Conservation (phyloP, 306 rosid genomes). For the Acacia melanoxylon region DNA sequence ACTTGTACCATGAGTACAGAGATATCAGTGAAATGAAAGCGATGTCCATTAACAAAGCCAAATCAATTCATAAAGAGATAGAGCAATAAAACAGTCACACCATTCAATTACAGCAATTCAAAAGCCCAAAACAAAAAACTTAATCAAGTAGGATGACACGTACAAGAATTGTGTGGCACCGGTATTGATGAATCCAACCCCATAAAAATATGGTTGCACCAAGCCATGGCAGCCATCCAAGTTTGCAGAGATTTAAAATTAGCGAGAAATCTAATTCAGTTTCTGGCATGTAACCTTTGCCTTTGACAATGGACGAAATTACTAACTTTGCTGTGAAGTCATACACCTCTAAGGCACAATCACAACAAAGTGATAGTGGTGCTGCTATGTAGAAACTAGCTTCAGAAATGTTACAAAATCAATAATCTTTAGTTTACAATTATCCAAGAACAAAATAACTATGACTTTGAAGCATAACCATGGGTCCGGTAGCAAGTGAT, state of each 20-base stretch:
- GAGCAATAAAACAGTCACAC: conserved; percentile 3
- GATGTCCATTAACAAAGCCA: neutral
- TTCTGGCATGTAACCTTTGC: conserved; percentile 61
- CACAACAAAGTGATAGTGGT: conserved; percentile 86
- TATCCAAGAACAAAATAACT: conserved; percentile 15
- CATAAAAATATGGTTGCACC: conserved; percentile 71
- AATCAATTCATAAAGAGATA: conserved; percentile 12
- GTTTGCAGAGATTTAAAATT: conserved; percentile 49
- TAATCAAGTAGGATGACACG: conserved; percentile 39
- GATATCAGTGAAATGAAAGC: neutral
- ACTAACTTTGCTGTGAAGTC: conserved; percentile 42
- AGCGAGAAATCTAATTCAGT: conserved; percentile 57
- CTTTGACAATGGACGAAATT: conserved; percentile 66
- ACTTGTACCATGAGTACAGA: conserved; percentile 3
- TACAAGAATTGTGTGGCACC: conserved; percentile 88
- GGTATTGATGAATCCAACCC: conserved; percentile 88
- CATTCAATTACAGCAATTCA: conserved; percentile 8
- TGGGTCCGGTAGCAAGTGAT: neutral
- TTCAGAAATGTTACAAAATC: conserved; percentile 45
- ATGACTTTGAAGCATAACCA: conserved; percentile 11
- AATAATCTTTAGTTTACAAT: conserved; percentile 33
- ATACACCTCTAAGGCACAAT: conserved; percentile 57
- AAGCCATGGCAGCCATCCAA: conserved; percentile 76
- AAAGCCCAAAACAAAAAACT: conserved; percentile 21
- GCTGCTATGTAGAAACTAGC: conserved; percentile 83